phyloP scores from a whole-genome alignment of 495 filamentous ascomycete genomes.

The Daldinia childiae region DNA sequence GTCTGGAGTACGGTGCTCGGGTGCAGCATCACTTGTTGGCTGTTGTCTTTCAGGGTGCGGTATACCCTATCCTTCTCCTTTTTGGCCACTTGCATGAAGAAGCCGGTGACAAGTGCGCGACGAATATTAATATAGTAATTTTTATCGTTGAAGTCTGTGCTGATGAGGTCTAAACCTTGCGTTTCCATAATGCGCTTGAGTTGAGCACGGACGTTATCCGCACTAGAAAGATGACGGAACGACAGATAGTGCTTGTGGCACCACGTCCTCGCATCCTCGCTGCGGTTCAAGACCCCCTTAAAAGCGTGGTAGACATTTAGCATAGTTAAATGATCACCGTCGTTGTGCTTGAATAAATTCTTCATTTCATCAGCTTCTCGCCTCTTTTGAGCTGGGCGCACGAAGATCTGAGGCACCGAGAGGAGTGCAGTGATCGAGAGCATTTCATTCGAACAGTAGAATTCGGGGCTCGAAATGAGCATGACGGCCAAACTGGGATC shows the following conservation, averaged over 20 bases:
- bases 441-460: constrained; percentile 98
- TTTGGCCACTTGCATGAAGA: constrained; percentile 99
- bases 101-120: constrained; percentile 90
- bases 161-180: constrained; percentile 82
- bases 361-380: constrained; percentile 99
- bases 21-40: constrained; percentile 83
- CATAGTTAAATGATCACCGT: constrained; percentile 95
- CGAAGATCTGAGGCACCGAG: constrained; percentile 94
- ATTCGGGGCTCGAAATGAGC: constrained; percentile 96
- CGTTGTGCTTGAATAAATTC: constrained; percentile 85
- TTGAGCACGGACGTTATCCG: constrained; percentile 91
- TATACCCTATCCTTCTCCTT: constrained; percentile 86
- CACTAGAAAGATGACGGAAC: constrained; percentile 84
- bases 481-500: constrained; percentile 97
- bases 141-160: constrained; percentile 91
- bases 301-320: constrained; percentile 99
- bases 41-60: constrained; percentile 92
- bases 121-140: constrained; percentile 98
- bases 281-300: constrained; percentile 73
- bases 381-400: constrained; percentile 81
- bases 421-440: constrained; percentile 93
- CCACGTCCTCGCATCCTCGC: constrained; percentile 84
- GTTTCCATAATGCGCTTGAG: constrained; percentile 97
- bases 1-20: constrained; percentile 85
- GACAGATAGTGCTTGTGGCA: constrained; percentile 98